These are phyloP conservation scores for Candida freyschussii DNA, from an alignment of 1,139 yeast species.

Conservation along the genomic window DNA sequence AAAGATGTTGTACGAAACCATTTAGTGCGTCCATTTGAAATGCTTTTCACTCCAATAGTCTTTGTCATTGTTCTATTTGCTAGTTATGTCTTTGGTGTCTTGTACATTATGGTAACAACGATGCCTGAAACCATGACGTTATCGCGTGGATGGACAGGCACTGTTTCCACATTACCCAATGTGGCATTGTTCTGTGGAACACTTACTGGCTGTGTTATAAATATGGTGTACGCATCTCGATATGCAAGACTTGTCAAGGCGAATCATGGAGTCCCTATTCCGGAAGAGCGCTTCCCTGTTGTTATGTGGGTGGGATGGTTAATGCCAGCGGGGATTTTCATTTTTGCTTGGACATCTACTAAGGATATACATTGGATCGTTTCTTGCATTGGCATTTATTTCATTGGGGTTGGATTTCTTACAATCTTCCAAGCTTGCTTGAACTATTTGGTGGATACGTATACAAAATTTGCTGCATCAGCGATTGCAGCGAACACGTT, in stretches of 20 bases:
- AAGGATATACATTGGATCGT: slow-evolving; percentile 56
- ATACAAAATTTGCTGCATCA: slow-evolving; percentile 56
- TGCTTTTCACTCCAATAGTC: slow-evolving; percentile 43
- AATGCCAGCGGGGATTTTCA: slow-evolving; percentile 60
- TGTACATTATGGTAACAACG: slow-evolving; percentile 38
- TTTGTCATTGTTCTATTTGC: slow-evolving; percentile 39
- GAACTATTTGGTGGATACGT: slow-evolving; percentile 54
- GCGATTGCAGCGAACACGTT: slow-evolving; percentile 73
- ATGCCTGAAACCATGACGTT: slow-evolving; percentile 32
- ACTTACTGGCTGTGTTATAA: slow-evolving; percentile 43
- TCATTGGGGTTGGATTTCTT: slow-evolving; percentile 59
- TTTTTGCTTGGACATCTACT: slow-evolving; percentile 61
- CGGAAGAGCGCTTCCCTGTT: slow-evolving; percentile 51
- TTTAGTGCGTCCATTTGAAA: slow-evolving; percentile 38
- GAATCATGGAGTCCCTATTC: slow-evolving; percentile 37
- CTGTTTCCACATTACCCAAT: slow-evolving; percentile 52
- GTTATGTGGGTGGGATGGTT: slow-evolving; percentile 39
- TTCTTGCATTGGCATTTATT: slow-evolving; percentile 53
- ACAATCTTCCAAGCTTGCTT: slow-evolving; percentile 48
- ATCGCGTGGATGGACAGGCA: slow-evolving; percentile 33
- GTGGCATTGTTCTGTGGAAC: slow-evolving; percentile 54
- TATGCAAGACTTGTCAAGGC: slow-evolving; percentile 29
- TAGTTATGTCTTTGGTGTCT: slow-evolving; percentile 41
- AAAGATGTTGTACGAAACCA: slow-evolving; percentile 36
- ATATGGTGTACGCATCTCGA: slow-evolving; percentile 31